Conservation (phyloP, 176 grass and related monocot genomes). For the Luzula sylvatica region DNA sequence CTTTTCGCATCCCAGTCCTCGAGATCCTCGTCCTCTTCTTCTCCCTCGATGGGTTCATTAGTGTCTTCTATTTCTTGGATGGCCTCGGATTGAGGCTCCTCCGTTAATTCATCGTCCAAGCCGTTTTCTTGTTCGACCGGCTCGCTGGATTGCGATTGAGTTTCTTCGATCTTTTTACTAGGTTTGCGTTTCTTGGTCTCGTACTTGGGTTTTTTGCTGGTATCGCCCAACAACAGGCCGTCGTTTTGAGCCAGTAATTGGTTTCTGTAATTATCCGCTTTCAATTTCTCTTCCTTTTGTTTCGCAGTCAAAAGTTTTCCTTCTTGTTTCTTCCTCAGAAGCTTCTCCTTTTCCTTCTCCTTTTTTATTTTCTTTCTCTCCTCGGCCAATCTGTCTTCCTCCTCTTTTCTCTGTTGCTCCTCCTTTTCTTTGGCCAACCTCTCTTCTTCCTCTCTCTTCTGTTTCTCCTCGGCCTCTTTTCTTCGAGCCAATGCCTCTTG, state of each 20-base stretch:
- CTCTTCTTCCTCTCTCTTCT: not conserved
- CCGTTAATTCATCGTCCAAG: constrained; percentile 50
- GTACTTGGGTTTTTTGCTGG: constrained; percentile 65
- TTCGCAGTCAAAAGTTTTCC: constrained; percentile 42
- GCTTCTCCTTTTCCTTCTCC: constrained; percentile 3
- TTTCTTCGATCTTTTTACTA: constrained; percentile 29
- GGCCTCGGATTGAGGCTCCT: constrained; percentile 12
- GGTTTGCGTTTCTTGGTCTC: constrained; percentile 70
- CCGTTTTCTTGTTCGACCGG: constrained; percentile 41
- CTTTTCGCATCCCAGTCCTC: constrained; percentile 99
- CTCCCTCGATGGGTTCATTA: constrained; percentile 52
- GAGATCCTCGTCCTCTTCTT: constrained; percentile 65
- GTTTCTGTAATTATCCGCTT: constrained; percentile 87
- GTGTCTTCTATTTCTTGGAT: constrained; percentile 39
- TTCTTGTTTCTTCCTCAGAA: not conserved
- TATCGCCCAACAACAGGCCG: constrained; percentile 28
- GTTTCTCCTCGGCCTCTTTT: not conserved
- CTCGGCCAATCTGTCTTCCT: not conserved
- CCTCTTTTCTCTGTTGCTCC: not conserved
- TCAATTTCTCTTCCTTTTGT: constrained; percentile 85
- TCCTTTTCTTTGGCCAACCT: not conserved
- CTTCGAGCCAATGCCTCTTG: not conserved
- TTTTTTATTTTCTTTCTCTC: not conserved
- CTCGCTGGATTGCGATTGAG: too few relatives aligned
- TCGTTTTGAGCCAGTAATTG: constrained; percentile 84